phyloP scores from a whole-genome alignment of 2,329 filamentous ascomycete species.

The Diaporthe vaccinii region DNA sequence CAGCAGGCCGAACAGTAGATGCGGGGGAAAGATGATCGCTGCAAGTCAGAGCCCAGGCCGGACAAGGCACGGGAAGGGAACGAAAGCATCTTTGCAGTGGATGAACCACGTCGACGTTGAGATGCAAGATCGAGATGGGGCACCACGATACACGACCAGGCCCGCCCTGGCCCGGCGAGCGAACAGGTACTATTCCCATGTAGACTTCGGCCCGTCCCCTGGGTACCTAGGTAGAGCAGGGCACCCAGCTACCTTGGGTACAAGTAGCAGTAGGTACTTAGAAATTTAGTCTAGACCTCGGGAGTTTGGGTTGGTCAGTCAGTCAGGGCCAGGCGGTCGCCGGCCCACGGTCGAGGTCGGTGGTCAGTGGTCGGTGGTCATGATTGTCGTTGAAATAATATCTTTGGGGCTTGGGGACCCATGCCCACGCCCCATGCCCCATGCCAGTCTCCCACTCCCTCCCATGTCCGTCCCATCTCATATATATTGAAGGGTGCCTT shows the following conservation, averaged over 20 bases:
- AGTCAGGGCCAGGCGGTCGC: background rate
- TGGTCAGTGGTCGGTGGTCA: background rate
- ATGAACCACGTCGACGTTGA: constrained; percentile 12
- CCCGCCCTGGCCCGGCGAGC: background rate
- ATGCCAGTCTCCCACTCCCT: background rate
- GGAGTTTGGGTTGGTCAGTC: constrained; percentile 16
- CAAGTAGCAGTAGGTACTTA: no score
- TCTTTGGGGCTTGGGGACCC: constrained; percentile 9
- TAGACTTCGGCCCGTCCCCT: constrained; percentile 18
- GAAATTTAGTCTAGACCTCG: background rate
- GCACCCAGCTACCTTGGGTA: no score
- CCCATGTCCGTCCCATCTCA: constrained; percentile 7
- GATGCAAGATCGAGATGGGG: constrained; percentile 14
- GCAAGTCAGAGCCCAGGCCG: background rate
- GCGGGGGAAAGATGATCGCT: constrained; percentile 3
- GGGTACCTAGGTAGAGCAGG: background rate
- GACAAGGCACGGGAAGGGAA: background rate
- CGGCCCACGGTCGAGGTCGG: background rate
- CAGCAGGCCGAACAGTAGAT: constrained; percentile 4
- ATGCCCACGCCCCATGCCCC: background rate
- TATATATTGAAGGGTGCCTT: constrained; percentile 17
- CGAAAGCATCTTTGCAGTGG: background rate
- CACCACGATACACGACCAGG: background rate
- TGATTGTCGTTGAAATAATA: constrained; percentile 17
- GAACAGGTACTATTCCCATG: background rate